phyloP scores from a whole-genome alignment of 2,329 filamentous ascomycete genomes.

The Pseudogymnoascus sp. region DNA sequence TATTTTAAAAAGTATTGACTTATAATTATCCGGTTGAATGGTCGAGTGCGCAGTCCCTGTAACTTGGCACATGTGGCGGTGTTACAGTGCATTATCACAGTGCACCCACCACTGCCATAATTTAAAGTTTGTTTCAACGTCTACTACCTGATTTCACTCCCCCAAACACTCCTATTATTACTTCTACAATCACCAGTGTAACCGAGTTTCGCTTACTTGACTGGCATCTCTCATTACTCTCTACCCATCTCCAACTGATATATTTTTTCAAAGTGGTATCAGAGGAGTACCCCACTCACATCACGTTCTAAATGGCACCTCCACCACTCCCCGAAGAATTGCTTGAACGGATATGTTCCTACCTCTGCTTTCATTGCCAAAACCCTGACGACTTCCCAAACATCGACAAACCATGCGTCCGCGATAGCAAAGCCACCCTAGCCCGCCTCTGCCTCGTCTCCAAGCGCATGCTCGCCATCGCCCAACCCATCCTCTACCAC shows the following conservation, averaged over 20 bases:
- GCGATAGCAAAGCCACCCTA: background rate
- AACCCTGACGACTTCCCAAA: background rate
- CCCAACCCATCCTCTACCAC: background rate
- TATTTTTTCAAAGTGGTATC: too few relatives aligned
- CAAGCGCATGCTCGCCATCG: background rate
- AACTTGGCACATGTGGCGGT: background rate
- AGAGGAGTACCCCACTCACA: background rate
- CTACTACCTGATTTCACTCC: background rate
- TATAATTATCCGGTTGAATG: background rate
- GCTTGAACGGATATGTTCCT: background rate
- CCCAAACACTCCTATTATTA: background rate
- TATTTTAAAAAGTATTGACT: background rate
- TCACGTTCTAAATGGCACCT: background rate
- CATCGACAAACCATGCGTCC: background rate
- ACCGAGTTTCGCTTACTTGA: background rate
- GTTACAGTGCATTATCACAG: background rate
- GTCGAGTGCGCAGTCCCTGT: background rate
- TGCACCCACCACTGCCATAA: background rate
- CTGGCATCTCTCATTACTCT: background rate
- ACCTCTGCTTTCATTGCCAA: background rate
- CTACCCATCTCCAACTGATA: background rate
- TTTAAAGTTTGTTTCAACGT: conserved; percentile 1
- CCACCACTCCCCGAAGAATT: background rate
- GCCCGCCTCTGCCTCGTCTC: background rate
- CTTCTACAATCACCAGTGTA: background rate